A percentile compares a stretch with the other conserved stretches of the same genome.
Conservation (phyloP, 768 basidiomycete species). For the Mycena albidolilacea region DNA sequence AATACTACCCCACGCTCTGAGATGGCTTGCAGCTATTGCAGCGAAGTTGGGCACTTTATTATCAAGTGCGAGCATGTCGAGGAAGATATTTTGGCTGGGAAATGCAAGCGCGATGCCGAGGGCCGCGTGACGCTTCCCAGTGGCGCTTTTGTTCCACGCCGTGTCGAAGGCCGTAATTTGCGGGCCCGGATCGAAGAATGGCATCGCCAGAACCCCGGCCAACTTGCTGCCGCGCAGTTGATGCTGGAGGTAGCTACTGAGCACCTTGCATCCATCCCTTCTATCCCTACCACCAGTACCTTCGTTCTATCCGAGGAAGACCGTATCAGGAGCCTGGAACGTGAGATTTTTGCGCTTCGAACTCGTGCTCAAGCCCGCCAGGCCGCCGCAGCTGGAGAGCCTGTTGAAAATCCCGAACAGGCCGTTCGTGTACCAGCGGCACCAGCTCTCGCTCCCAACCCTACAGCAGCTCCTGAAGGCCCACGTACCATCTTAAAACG, state of each 20-base stretch:
- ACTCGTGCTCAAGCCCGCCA: slow-evolving; percentile 23
- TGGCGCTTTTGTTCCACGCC: slow-evolving; percentile 37
- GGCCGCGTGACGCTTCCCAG: slow-evolving; percentile 43
- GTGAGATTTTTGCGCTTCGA: slow-evolving; percentile 11
- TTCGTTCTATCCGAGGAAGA: slow-evolving; percentile 18
- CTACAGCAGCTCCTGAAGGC: too few species aligned
- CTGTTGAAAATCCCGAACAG: too few species aligned
- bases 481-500: too few species aligned
- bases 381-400: too few species aligned
- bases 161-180: slow-evolving; percentile 8
- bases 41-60: slow-evolving; percentile 42
- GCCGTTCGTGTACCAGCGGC: too few species aligned
- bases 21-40: slow-evolving; percentile 37
- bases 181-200: slow-evolving; percentile 29
- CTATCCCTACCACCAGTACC: background rate
- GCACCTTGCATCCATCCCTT: background rate
- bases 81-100: background rate
- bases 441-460: too few species aligned
- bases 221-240: slow-evolving; percentile 26
- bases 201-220: slow-evolving; percentile 33
- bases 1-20: background rate
- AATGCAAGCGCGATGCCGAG: slow-evolving; percentile 41
- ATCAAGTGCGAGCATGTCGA: slow-evolving; percentile 33
- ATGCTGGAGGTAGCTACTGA: slow-evolving; percentile 13
- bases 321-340: slow-evolving; percentile 11